Evolutionary conservation across 1,284 basidiomycete genomes (phyloP).

Genomic region (Wolfiporia cocos): DNA sequence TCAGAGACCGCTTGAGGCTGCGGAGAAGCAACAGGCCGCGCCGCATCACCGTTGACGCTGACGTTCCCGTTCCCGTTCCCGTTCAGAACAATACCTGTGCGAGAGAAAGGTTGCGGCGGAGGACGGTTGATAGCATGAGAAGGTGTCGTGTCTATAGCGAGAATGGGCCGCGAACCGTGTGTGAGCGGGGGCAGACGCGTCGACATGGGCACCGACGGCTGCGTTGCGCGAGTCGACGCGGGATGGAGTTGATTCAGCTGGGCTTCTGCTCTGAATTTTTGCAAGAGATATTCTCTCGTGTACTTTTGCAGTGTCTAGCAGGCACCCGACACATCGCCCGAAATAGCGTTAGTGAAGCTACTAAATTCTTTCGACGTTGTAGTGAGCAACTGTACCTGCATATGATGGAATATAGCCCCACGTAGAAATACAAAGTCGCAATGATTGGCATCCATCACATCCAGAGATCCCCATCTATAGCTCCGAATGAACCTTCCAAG

Average conservation of each 20-base stretch:
- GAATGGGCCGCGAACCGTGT: conserved; percentile 52
- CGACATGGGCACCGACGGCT: conserved; percentile 15
- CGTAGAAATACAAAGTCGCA: conserved; percentile 73
- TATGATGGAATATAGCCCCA: conserved; percentile 73
- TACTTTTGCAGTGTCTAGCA: conserved; percentile 72
- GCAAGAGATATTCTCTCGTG: conserved; percentile 75
- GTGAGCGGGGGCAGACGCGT: conserved; percentile 31
- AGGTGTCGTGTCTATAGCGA: conserved; percentile 66
- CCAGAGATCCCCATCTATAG: conserved; percentile 76
- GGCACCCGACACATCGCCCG: conserved; percentile 2
- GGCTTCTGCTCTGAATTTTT: conserved; percentile 65
- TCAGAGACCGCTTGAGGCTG: conserved; percentile 21
- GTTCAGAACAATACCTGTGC: conserved; percentile 23
- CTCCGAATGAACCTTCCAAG: conserved; percentile 59
- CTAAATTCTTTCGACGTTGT: conserved; percentile 14
- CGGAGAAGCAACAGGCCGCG: conserved; percentile 15
- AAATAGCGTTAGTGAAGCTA: conserved; percentile 14
- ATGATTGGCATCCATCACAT: conserved; percentile 70
- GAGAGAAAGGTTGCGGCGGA: conserved; percentile 36
- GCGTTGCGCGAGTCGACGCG: conserved; percentile 28
- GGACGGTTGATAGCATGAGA: conserved; percentile 39
- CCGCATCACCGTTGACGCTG: conserved; percentile 17
- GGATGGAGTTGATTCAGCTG: conserved; percentile 40
- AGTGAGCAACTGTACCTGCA: conserved; percentile 52
- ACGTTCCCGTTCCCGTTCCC: too few species aligned